Evolutionary conservation across 2,329 filamentous ascomycete species (phyloP).

Genomic region (Didymosphaeria variabile): DNA sequence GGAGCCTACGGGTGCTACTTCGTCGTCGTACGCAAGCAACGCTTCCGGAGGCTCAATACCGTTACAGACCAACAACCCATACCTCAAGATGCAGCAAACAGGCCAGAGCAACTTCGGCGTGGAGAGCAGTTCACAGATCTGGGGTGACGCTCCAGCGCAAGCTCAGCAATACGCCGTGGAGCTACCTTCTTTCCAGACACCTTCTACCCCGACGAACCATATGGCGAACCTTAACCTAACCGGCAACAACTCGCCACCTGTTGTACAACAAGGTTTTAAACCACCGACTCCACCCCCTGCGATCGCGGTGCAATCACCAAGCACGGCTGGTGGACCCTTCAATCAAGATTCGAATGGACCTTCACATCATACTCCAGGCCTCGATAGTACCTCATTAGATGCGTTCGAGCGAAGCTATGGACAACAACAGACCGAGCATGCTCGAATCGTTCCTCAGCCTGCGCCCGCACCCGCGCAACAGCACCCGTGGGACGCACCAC

Average conservation of each 20-base stretch:
- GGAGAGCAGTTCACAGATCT: conserved; percentile 51
- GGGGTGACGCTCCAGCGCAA: conserved; percentile 46
- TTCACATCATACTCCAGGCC: conserved; percentile 40
- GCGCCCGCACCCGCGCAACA: conserved; percentile 46
- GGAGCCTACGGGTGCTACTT: conserved; percentile 40
- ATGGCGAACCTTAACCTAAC: conserved; percentile 50
- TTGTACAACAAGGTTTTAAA: conserved; percentile 21
- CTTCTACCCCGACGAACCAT: conserved; percentile 48
- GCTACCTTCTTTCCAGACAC: conserved; percentile 53
- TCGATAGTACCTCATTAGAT: conserved; percentile 39
- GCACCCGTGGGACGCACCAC: conserved; percentile 42
- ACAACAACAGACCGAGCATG: conserved; percentile 27
- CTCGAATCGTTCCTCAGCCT: conserved; percentile 23
- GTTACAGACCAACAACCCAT: conserved; percentile 56
- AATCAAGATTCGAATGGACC: conserved; percentile 33
- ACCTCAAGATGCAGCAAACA: conserved; percentile 51
- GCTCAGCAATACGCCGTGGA: conserved; percentile 47
- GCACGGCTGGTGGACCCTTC: conserved; percentile 34
- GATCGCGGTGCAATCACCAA: conserved; percentile 33
- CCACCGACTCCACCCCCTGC: conserved; percentile 37
- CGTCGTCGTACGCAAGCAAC: conserved; percentile 42
- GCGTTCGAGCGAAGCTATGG: conserved; percentile 38
- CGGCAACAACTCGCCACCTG: conserved; percentile 23
- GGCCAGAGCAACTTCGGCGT: conserved; percentile 45
- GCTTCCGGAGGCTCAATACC: conserved; percentile 42